These are phyloP conservation scores for Coemansia sp. DNA, from an alignment of 192 early-diverging fungal genomes.

Conservation along the genomic window DNA sequence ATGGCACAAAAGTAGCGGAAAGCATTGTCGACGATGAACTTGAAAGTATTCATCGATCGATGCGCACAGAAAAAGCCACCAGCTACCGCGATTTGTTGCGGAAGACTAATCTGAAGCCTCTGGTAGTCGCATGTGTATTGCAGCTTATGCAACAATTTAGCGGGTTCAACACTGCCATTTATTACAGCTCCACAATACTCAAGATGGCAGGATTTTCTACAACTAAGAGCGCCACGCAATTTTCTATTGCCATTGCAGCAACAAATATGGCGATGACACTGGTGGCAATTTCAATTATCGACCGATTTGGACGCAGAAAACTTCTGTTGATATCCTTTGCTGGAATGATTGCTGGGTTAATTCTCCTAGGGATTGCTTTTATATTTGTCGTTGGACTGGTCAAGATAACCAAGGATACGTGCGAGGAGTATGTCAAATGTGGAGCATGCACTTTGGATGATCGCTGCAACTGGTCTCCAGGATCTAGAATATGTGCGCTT, in stretches of 20 bases:
- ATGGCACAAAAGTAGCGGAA: constrained; percentile 45
- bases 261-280: constrained; percentile 72
- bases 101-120: constrained; percentile 55
- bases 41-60: constrained; percentile 56
- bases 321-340: constrained; percentile 52
- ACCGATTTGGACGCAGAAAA: constrained; percentile 75
- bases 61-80: constrained; percentile 48
- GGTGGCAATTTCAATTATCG: constrained; percentile 80
- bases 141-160: constrained; percentile 74
- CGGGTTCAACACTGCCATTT: constrained; percentile 74
- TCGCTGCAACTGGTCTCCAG: constrained; percentile 42
- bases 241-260: constrained; percentile 53
- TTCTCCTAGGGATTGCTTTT: constrained; percentile 49
- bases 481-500: constrained; percentile 20
- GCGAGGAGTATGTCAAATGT: constrained; percentile 40
- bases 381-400: constrained; percentile 53
- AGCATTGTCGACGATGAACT: constrained; percentile 52
- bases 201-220: constrained; percentile 52
- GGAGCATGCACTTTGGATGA: constrained; percentile 44
- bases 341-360: constrained; percentile 44
- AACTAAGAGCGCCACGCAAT: constrained; percentile 53
- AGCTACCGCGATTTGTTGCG: constrained; percentile 61
- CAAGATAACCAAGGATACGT: constrained; percentile 47
- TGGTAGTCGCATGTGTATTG: constrained; percentile 62
- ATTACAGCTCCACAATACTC: constrained; percentile 62